Conservation (phyloP, 208 protist species). For the Strigomonas galati region DNA sequence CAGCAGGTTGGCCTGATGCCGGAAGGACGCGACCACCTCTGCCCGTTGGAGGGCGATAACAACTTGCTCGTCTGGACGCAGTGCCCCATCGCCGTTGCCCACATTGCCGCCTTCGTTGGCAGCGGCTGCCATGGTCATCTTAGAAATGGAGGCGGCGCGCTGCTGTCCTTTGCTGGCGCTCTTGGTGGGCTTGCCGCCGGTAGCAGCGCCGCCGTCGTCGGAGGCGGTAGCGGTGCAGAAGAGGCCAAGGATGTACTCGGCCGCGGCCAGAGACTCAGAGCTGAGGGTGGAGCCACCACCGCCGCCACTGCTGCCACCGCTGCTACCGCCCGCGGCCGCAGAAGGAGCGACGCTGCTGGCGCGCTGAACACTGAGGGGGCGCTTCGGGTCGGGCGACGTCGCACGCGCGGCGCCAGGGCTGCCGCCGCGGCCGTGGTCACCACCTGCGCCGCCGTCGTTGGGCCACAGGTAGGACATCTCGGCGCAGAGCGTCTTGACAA, state of each 20-base stretch:
- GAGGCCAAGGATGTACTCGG: constrained; percentile 10
- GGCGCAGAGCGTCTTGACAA: constrained; percentile 43
- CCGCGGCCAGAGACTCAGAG: background rate
- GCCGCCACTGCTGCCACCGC: background rate
- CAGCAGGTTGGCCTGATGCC: constrained; percentile 22
- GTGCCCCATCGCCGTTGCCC: background rate
- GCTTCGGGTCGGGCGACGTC: background rate
- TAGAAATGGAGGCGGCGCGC: background rate
- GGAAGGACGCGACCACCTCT: constrained; percentile 23
- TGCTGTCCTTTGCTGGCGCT: constrained; percentile 1
- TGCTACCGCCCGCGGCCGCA: background rate
- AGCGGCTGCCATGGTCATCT: background rate
- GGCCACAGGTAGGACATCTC: constrained; percentile 55
- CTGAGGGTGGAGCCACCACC: background rate
- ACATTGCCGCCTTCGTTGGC: background rate
- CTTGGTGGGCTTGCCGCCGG: background rate
- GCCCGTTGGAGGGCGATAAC: constrained; percentile 13
- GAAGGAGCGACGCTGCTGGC: background rate
- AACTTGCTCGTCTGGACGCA: background rate
- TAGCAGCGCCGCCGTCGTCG: background rate
- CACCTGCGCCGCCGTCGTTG: constrained; percentile 3
- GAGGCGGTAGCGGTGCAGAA: background rate
- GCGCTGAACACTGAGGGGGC: background rate
- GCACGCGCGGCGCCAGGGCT: background rate
- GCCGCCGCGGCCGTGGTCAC: background rate